Conservation (phyloP, 441 rosid genomes). For the Adansonia gregorii region DNA sequence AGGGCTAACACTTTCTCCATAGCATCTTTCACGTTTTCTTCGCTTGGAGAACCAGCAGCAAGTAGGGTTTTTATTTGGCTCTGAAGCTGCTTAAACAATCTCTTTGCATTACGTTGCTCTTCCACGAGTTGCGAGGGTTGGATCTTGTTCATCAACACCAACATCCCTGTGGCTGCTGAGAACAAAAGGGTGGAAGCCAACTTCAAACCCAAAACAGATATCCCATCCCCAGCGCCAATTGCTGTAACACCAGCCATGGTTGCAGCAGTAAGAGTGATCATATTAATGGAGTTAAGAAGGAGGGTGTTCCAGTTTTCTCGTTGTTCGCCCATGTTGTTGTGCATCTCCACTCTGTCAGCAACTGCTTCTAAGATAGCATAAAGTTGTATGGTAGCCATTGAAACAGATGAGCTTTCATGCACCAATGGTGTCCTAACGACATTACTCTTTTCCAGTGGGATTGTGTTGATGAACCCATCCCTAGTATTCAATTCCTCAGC, state of each 20-base stretch:
- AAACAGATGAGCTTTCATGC: slow-evolving; percentile 27
- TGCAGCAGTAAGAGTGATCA: slow-evolving; percentile 55
- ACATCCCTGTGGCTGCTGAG: slow-evolving; percentile 56
- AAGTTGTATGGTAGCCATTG: slow-evolving; percentile 36
- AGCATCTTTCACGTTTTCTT: slow-evolving; percentile 49
- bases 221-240: slow-evolving; percentile 24
- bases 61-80: slow-evolving; percentile 38
- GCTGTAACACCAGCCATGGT: slow-evolving; percentile 48
- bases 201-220: slow-evolving; percentile 43
- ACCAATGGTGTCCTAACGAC: background rate
- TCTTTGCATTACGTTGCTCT: slow-evolving; percentile 70
- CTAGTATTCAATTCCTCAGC: slow-evolving; percentile 27
- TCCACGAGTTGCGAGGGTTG: slow-evolving; percentile 83
- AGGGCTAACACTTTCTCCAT: slow-evolving; percentile 58
- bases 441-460: slow-evolving; percentile 22
- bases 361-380: slow-evolving; percentile 51
- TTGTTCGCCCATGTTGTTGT: slow-evolving; percentile 53
- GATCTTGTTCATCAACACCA: slow-evolving; percentile 63
- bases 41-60: slow-evolving; percentile 28
- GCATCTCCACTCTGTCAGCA: slow-evolving; percentile 63
- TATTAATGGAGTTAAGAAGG: slow-evolving; percentile 57
- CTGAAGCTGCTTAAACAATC: slow-evolving; percentile 55
- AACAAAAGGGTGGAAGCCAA: slow-evolving; percentile 60
- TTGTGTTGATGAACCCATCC: slow-evolving; percentile 23
- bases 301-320: slow-evolving; percentile 62